Evolutionary conservation across 805 yeast species (phyloP).

Genomic region (Zygoascus ofunaensis): DNA sequence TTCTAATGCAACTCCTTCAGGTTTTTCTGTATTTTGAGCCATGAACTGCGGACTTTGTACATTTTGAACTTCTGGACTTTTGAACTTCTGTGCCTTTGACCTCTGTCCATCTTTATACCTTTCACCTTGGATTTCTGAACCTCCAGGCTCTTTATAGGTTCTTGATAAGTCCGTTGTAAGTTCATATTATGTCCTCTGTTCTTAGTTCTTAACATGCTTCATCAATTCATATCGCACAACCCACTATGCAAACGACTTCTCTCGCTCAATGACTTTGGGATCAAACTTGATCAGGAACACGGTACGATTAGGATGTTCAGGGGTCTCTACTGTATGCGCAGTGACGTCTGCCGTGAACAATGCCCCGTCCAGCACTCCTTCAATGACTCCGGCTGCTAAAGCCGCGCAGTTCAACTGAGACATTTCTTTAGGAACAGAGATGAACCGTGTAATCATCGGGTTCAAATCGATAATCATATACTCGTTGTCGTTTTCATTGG

Average conservation of each 20-base stretch:
- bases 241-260: slow-evolving; percentile 1
- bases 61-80: too few relatives aligned
- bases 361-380: slow-evolving; percentile 68
- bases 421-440: slow-evolving; percentile 72
- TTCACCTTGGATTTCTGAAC: too few relatives aligned
- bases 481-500: slow-evolving; percentile 55
- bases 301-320: slow-evolving; percentile 52
- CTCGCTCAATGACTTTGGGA: slow-evolving; percentile 16
- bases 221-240: neutral
- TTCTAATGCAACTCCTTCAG: too few relatives aligned
- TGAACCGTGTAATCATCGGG: slow-evolving; percentile 63
- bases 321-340: slow-evolving; percentile 70
- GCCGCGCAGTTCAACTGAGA: slow-evolving; percentile 73
- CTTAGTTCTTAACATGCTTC: too few relatives aligned
- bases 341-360: slow-evolving; percentile 67
- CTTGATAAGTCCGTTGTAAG: too few relatives aligned
- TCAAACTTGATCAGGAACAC: slow-evolving; percentile 71
- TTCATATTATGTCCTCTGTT: too few relatives aligned
- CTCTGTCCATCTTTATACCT: too few relatives aligned
- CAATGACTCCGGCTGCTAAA: slow-evolving; percentile 75
- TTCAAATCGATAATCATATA: slow-evolving; percentile 73
- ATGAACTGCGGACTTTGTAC: too few relatives aligned
- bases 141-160: too few relatives aligned
- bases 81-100: too few relatives aligned
- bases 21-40: too few relatives aligned